Conservation (phyloP, 768 basidiomycete species). For the Suillus alpinus region DNA sequence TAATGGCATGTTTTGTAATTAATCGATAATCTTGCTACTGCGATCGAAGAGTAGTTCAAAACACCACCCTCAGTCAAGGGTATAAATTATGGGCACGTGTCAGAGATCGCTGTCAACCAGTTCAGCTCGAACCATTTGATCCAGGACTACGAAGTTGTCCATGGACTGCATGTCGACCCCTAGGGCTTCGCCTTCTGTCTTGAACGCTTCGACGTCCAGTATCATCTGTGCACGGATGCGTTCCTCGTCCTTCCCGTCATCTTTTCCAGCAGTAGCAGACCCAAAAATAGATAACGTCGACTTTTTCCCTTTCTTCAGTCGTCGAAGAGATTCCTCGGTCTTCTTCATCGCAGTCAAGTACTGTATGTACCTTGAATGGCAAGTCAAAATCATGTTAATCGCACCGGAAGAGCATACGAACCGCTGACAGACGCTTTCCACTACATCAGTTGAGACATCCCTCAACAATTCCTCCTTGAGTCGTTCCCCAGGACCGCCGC, state of each 20-base stretch:
- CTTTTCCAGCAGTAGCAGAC: constrained; percentile 40
- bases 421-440: constrained; percentile 69
- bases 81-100: not conserved
- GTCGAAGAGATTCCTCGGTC: constrained; percentile 84
- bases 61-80: not conserved
- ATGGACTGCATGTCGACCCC: constrained; percentile 59
- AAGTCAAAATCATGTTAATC: not conserved
- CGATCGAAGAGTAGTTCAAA: not conserved
- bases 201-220: constrained; percentile 83
- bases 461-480: constrained; percentile 55
- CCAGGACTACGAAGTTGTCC: constrained; percentile 52
- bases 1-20: constrained; percentile 3
- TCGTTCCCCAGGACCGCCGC: constrained; percentile 56
- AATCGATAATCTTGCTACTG: not conserved
- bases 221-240: constrained; percentile 81
- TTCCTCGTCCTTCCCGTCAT: constrained; percentile 82
- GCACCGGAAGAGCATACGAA: constrained; percentile 22
- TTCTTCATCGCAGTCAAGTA: constrained; percentile 85
- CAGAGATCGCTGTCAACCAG: constrained; percentile 31
- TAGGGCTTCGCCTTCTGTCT: constrained; percentile 67
- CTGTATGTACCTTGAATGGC: constrained; percentile 60
- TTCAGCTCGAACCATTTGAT: constrained; percentile 55
- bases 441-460: constrained; percentile 57
- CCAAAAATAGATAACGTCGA: constrained; percentile 79
- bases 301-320: constrained; percentile 86